phyloP scores from a whole-genome alignment of 2,329 filamentous ascomycete genomes.

The Claviceps quebecensis region DNA sequence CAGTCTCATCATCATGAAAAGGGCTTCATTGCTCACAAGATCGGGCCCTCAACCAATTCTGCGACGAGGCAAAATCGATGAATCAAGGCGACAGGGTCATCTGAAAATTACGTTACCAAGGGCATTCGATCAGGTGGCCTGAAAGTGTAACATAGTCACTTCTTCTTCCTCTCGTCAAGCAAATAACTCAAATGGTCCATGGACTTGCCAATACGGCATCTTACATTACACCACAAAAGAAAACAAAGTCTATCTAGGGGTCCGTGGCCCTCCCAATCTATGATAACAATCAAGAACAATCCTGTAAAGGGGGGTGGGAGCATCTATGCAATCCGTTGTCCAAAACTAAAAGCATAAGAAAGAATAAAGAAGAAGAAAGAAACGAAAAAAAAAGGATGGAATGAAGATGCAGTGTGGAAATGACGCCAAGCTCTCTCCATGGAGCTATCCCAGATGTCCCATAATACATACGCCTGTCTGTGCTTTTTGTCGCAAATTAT shows the following conservation, averaged over 20 bases:
- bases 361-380: background rate
- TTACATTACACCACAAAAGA: too few species aligned
- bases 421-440: background rate
- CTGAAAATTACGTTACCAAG: too few species aligned
- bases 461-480: background rate
- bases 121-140: too few species aligned
- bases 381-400: background rate
- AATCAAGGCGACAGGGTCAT: too few species aligned
- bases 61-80: too few species aligned
- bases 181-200: too few species aligned
- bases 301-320: background rate
- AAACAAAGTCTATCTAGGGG: background rate
- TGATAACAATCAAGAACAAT: background rate
- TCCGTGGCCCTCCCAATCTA: background rate
- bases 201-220: too few species aligned
- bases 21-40: too few species aligned
- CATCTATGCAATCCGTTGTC: background rate
- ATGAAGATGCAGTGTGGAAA: background rate
- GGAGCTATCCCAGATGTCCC: background rate
- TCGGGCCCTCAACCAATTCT: too few species aligned
- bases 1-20: too few species aligned
- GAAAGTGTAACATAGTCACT: too few species aligned
- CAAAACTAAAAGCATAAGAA: background rate
- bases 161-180: too few species aligned
- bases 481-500: background rate